Evolutionary conservation across 805 yeast species (phyloP), one percentile per base, ranked within the genome.

Genomic region (Metschnikowia anglica): DNA sequence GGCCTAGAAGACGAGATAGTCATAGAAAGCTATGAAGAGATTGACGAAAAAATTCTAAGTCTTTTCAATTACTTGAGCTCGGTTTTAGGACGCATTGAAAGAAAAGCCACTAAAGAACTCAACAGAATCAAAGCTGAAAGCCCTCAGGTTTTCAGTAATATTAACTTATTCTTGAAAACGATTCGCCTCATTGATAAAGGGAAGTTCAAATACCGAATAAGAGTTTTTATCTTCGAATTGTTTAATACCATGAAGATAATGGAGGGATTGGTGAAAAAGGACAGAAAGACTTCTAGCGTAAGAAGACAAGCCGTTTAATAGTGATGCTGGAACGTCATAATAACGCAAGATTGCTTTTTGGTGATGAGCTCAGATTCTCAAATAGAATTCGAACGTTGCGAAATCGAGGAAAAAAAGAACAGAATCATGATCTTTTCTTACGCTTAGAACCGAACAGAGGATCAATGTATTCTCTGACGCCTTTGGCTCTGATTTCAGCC

Each of bases 191-290:
- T 73, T 72, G 73, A 85, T 71, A 51, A 68, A 61, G 59, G 88
- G 64, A 70, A 74, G 73, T 85, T 79, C 61, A 77, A 82, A 49
- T 79, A 77, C 39, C 77, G 78, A 3, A 79, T 79, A 15, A 66
- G 95, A 27, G 72, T 79, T 49, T 83, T 81, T 55, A 66, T 88
- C 12, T 74, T 83, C 53, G 90, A 82, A 32, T 64, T 85, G 40
- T 49, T 62, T 18, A 76, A 78, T 41, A 74, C 76, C 49, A 68
- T 74, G 10, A 67, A 67, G 24, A 66, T 80, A 33, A 62, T 84
- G 58, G 87, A 81, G 46, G 61, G 62, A 10, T 51, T 81, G 38
- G 68, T 79, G 26, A 72, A 66, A 55, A 64, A 72, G 37, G 79
- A 76, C 42, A 62, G 74, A 23, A 68, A 61, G 43, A 45, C 17